Conservation (phyloP, 2,329 filamentous ascomycete genomes). For the Beauveria sp. region DNA sequence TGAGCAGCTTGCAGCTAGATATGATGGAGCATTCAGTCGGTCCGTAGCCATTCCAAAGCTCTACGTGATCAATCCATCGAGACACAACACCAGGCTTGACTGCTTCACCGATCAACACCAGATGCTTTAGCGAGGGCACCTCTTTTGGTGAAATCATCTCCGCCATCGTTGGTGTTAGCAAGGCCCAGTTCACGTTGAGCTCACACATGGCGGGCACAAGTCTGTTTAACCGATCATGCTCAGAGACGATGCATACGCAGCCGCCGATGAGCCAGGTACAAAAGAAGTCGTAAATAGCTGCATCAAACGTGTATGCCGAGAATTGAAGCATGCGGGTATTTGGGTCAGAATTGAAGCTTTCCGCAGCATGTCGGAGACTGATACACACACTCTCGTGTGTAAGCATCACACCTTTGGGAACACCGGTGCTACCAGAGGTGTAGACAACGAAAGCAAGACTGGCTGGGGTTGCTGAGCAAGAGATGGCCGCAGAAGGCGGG, state of each 20-base stretch:
- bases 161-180: slow-evolving; percentile 13
- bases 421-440: not conserved
- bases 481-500: not conserved
- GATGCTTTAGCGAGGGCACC: not conserved
- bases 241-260: not conserved
- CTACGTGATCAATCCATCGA: slow-evolving; percentile 18
- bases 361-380: not conserved
- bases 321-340: slow-evolving; percentile 6
- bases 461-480: not conserved
- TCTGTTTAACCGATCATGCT: not conserved
- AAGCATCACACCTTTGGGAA: not conserved
- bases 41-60: slow-evolving; percentile 32
- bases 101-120: slow-evolving; percentile 14
- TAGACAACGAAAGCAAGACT: not conserved
- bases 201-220: not conserved
- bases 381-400: slow-evolving; percentile 3
- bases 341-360: not conserved
- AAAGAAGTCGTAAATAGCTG: not conserved
- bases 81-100: slow-evolving; percentile 24
- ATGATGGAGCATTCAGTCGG: slow-evolving; percentile 32
- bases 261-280: not conserved
- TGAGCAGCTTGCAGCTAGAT: not conserved
- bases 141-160: not conserved
- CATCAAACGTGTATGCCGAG: slow-evolving; percentile 10
- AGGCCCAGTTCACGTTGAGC: not conserved